Percentiles rank a stretch among this genome's conserved stretches.
These are phyloP conservation scores for Aspergillus fischeri DNA, from an alignment of 2,329 filamentous ascomycete species.

Conservation along the genomic window DNA sequence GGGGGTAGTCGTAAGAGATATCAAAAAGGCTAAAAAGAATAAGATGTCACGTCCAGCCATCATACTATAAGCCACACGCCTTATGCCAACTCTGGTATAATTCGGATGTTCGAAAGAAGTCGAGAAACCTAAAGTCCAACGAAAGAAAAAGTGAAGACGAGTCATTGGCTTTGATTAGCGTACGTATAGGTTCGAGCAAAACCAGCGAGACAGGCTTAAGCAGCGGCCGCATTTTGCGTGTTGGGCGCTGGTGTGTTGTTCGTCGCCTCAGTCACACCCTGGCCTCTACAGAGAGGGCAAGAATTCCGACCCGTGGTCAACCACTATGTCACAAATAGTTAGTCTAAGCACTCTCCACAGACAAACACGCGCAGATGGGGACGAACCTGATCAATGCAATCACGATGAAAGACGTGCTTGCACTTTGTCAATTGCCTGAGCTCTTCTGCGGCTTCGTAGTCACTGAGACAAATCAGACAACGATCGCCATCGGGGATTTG, in stretches of 20 bases:
- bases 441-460: conserved; percentile 61
- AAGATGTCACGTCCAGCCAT: conserved; percentile 14
- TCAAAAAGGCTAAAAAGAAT: conserved; percentile 12
- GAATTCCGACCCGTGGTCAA: conserved; percentile 53
- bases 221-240: conserved; percentile 13
- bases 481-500: conserved; percentile 49
- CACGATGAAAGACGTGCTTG: conserved; percentile 62
- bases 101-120: not conserved
- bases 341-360: conserved; percentile 18
- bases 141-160: not conserved
- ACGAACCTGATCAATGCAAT: conserved; percentile 66
- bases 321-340: conserved; percentile 50
- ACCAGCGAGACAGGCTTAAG: conserved; percentile 9
- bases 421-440: conserved; percentile 60
- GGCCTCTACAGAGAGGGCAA: conserved; percentile 35
- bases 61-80: conserved; percentile 26
- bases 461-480: conserved; percentile 63
- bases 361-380: conserved; percentile 6
- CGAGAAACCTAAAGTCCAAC: not conserved
- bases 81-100: conserved; percentile 26
- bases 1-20: not conserved
- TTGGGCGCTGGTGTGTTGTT: conserved; percentile 15
- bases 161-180: not conserved
- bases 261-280: conserved; percentile 39
- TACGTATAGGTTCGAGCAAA: not conserved